phyloP scores from a whole-genome alignment of 768 basidiomycete genomes.

The Leccinum barrowsii region DNA sequence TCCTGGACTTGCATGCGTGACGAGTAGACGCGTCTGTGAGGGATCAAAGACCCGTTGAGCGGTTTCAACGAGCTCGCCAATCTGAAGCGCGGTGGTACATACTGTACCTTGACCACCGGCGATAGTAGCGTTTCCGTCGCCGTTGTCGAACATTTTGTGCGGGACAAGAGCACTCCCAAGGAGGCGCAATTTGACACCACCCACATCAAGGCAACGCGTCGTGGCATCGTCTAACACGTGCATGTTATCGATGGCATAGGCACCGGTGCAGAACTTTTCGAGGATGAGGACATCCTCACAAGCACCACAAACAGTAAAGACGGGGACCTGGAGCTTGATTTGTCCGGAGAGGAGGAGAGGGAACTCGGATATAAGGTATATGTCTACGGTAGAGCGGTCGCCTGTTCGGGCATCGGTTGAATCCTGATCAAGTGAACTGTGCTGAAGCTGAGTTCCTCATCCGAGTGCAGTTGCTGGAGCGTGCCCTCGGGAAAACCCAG shows the following conservation, averaged over 20 bases:
- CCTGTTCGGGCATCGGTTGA: too few relatives aligned
- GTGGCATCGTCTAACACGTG: conserved; percentile 93
- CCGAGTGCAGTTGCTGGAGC: too few relatives aligned
- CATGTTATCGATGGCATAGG: conserved; percentile 85
- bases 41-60: conserved; percentile 91
- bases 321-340: conserved; percentile 87
- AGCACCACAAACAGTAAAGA: conserved; percentile 96
- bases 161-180: conserved; percentile 95
- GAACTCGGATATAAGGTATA: conserved; percentile 88
- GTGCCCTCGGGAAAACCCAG: too few relatives aligned
- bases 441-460: too few relatives aligned
- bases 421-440: too few relatives aligned
- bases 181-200: conserved; percentile 88
- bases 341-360: conserved; percentile 87
- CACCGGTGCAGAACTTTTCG: conserved; percentile 85
- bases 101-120: conserved; percentile 97
- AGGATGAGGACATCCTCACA: conserved; percentile 93
- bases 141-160: conserved; percentile 94
- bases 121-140: conserved; percentile 93
- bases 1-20: conserved; percentile 85
- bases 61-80: conserved; percentile 97
- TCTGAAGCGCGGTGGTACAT: conserved; percentile 97
- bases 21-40: conserved; percentile 91
- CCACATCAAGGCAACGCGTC: conserved; percentile 87
- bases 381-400: conserved; percentile 62